phyloP scores from a whole-genome alignment of 2,329 filamentous ascomycete genomes.

The Aspergillus sclerotialis region DNA sequence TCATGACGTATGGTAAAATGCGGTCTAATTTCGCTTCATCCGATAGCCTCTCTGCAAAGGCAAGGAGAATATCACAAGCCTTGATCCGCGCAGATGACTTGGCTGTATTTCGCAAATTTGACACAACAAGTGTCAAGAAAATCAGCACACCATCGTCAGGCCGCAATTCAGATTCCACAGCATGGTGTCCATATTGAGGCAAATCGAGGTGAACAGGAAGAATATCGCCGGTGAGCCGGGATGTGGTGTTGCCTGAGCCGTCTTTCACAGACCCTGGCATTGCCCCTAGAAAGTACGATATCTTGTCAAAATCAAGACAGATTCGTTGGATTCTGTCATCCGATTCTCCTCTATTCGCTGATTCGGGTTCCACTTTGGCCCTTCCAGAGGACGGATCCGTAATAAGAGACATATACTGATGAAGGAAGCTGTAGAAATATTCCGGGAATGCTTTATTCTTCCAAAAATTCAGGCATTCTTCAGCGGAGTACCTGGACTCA shows the following conservation, averaged over 20 bases:
- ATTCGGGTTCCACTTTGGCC: slow-evolving; percentile 59
- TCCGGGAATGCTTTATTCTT: slow-evolving; percentile 85
- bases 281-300: slow-evolving; percentile 86
- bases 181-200: slow-evolving; percentile 71
- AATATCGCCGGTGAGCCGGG: slow-evolving; percentile 25
- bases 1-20: slow-evolving; percentile 82
- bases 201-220: slow-evolving; percentile 79
- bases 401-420: slow-evolving; percentile 95
- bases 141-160: slow-evolving; percentile 87
- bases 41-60: slow-evolving; percentile 82
- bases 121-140: slow-evolving; percentile 81
- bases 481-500: slow-evolving; percentile 82
- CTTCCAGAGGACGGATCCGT: slow-evolving; percentile 83
- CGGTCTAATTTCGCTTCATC: slow-evolving; percentile 95
- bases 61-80: slow-evolving; percentile 84
- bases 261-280: slow-evolving; percentile 44
- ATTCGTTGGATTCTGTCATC: slow-evolving; percentile 93
- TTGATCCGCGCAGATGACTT: slow-evolving; percentile 79
- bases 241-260: slow-evolving; percentile 23
- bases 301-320: slow-evolving; percentile 94
- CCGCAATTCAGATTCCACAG: slow-evolving; percentile 54
- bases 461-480: slow-evolving; percentile 91
- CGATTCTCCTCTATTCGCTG: slow-evolving; percentile 71
- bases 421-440: slow-evolving; percentile 96
- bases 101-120: slow-evolving; percentile 82